Base-by-base conservation (phyloP, 1,139 yeast genomes). In the Yamadazyma sp. region DNA sequence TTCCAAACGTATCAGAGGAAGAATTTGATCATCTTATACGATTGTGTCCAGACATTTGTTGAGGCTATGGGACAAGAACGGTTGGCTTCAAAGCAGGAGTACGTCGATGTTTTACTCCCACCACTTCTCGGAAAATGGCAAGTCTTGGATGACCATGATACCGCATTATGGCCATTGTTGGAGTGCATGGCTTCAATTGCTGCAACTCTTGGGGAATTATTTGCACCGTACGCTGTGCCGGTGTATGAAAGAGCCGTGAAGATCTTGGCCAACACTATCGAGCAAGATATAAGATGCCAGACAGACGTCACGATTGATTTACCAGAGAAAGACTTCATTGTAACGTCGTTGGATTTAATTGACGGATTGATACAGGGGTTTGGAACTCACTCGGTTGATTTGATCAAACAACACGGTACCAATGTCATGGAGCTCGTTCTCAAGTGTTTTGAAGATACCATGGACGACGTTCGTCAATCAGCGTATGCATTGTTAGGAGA, bases 291-390 rank as follows among this genome's bases (percentile, higher is more conserved):
- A 46, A 72, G 80, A 47, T 76, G 84, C 37, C 78, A 78, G 34
- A 70, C 76, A 14, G 84, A 88, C 56, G 90, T 95, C 4, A 50
- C 61, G 9, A 71, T 84, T 34, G 88, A 83, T 15, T 77, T 85
- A 1, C 96, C 96, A 1, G 97, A 92, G 56, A 87, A 86, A 57
- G 97, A 90, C 60, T 88, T 90, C 51, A 76, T 87, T 47, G 89
- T 92, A 29, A 87, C 97, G 1, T 80, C 97, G 1, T 62, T 92
- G 35, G 98, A 92, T 57, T 72, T 92, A 51, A 74, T 92, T 24
- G 97, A 90, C 59, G 98, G 98, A 1, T 67, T 92, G 41, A 82
- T 89, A 12, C 97, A 90, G 63, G 98, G 97, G 1, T 72, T 92
- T 44, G 86, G 86, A 9, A 59, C 64, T 9, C 82, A 82, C 48